Evolutionary conservation across 345 rosid species (phyloP), one percentile per base, ranked within the genome.

Genomic region (Populus tremula): DNA sequence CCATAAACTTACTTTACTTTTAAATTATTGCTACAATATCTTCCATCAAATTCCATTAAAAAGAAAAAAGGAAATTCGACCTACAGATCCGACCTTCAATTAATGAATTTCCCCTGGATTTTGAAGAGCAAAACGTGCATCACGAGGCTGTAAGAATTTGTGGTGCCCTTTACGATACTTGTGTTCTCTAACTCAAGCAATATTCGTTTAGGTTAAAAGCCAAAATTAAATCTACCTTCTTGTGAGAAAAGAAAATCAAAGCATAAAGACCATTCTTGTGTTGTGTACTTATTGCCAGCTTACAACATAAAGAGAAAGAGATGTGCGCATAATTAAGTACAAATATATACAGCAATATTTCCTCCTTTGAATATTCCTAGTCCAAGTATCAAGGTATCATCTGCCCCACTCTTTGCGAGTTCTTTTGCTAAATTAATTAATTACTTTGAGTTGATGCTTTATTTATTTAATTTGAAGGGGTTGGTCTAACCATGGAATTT

Each of bases 291-390:
- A 27, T 27, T 27, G 36, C 56, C 67, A 56, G n/a, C 9, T 20
- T 6, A 27, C 12, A 56, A 38, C 7, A 18, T 54, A 61, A 14
- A 63, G 7, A 25, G 9, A 21, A 41, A 56, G 29, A 41, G 23
- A 38, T 29, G n/a, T 18, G n/a, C 39, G n/a, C 68, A 29, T 29
- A 9, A 64, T 6, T 21, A 47, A 9, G 8, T 9, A 63, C 3
- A 71, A 63, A 47, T 47, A 33, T 33, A 33, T 4, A 53, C 38
- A 1, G 41, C 9, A 21, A 16, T 59, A 56, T 74, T 20, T 43
- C 54, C 63, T 33, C 49, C 69, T 78, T 73, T 61, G 53, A 43
- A 79, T 73, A 79, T 73, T 43, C 77, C 61, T 79, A 41, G 77
- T 59, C 82, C 59, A 27, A 67, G 69, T 73, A n/a, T 67, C 77